Evolutionary conservation across 2,329 filamentous ascomycete genomes (phyloP), one percentile per base, ranked within the genome.

Genomic region (Pseudocercospora cruenta): DNA sequence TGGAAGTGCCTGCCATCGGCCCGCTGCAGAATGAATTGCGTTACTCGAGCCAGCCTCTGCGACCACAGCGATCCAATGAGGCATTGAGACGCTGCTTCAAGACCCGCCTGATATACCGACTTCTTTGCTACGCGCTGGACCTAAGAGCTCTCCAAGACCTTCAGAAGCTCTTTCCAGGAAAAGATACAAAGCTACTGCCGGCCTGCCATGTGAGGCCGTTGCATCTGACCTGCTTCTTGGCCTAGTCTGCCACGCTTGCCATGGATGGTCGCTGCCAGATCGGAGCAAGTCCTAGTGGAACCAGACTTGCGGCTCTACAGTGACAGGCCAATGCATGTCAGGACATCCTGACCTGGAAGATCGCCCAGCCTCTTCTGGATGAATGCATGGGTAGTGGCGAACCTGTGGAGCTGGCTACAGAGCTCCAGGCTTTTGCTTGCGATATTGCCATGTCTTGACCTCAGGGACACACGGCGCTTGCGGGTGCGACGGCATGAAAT

Each of bases 401-500:
- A 36, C 67, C 61, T 66, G 54, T 68, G 63, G 61, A 53, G 45
- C 51, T 60, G 33, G 45, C 21, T 55, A 39, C 53, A 21, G 49
- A 47, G 49, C 55, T 59, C 63, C 58, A 57, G 49, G 57, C 58
- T 49, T 58, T 36, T 57, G 6, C 31, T 39, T 61, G 63, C 51
- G 33, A 62, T 64, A 62, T 68, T 62, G 61, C 45, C 45, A 28
- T 64, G 59, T 60, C 57, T 67, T 51, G 61, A 51, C 60, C 60
- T 58, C 6, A 47, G 67, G 63, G 19, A 39, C 63, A 69, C 67
- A 65, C 36, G 67, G 67, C 67, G 67, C 67, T 69, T 69, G 60
- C 65, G 67, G 67, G 16, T 67, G 58, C 26, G 22, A 68, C 60
- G 62, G 64, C 60, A 54, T 9, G 22, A 4, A 22, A 10, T 49